These are phyloP conservation scores for Westerdykella ornata DNA, from an alignment of 2,329 filamentous ascomycete species.

Conservation along the genomic window DNA sequence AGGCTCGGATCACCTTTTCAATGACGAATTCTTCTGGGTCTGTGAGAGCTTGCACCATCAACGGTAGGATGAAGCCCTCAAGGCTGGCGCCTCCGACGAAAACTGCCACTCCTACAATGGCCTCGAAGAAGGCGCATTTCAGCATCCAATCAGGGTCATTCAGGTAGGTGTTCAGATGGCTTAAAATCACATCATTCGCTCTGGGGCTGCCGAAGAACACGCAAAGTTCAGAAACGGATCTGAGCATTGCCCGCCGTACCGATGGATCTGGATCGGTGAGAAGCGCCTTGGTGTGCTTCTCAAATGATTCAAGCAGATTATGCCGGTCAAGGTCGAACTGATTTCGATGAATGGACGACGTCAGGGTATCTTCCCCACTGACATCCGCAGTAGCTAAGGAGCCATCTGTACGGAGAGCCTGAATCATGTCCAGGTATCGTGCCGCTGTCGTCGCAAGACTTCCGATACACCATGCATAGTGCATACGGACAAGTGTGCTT, in stretches of 20 bases:
- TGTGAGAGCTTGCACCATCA: conserved; percentile 91
- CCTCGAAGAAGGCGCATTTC: conserved; percentile 94
- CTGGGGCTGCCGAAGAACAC: conserved; percentile 91
- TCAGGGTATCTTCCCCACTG: conserved; percentile 67
- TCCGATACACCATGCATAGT: conserved; percentile 87
- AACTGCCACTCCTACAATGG: conserved; percentile 83
- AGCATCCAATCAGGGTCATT: conserved; percentile 96
- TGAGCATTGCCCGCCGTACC: conserved; percentile 83
- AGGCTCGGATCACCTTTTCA: conserved; percentile 78
- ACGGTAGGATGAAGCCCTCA: conserved; percentile 88
- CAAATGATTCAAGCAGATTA: conserved; percentile 77
- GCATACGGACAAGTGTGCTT: conserved; percentile 70
- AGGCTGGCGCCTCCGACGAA: conserved; percentile 84
- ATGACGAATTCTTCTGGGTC: conserved; percentile 93
- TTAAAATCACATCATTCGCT: conserved; percentile 91
- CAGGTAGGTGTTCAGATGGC: conserved; percentile 92
- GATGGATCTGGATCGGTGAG: conserved; percentile 80
- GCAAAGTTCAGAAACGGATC: conserved; percentile 85
- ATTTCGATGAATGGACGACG: conserved; percentile 65
- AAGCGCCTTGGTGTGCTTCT: conserved; percentile 79
- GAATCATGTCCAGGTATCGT: conserved; percentile 82
- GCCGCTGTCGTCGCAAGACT: conserved; percentile 80
- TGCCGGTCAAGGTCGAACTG: conserved; percentile 81
- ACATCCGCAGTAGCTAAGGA: conserved; percentile 71
- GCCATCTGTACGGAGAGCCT: conserved; percentile 76